A percentile compares a stretch with the other conserved stretches of the same genome.
Conservation (phyloP, 2,329 filamentous ascomycete species). For the Ophiostoma fasciatum region DNA sequence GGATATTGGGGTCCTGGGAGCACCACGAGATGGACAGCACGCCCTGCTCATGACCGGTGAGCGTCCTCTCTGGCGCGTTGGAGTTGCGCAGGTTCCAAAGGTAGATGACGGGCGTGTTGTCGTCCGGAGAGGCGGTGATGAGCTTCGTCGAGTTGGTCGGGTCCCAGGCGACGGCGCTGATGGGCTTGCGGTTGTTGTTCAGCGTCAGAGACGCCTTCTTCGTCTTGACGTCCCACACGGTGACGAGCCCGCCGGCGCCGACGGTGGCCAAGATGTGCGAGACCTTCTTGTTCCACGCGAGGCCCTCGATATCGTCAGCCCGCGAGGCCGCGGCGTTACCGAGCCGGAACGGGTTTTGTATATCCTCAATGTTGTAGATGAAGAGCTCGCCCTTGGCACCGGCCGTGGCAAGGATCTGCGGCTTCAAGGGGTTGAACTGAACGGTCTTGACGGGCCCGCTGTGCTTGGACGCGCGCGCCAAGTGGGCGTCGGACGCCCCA, state of each 20-base stretch:
- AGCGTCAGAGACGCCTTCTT: slow-evolving; percentile 95
- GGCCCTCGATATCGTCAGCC: slow-evolving; percentile 86
- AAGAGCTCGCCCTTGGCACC: slow-evolving; percentile 93
- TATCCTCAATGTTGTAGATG: slow-evolving; percentile 87
- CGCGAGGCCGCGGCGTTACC: slow-evolving; percentile 68
- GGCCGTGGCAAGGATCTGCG: slow-evolving; percentile 81
- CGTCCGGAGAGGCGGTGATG: slow-evolving; percentile 79
- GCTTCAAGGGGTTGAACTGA: slow-evolving; percentile 89
- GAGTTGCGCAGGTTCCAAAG: slow-evolving; percentile 95
- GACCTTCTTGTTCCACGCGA: slow-evolving; percentile 98
- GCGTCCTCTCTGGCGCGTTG: slow-evolving; percentile 76
- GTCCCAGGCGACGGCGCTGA: slow-evolving; percentile 95
- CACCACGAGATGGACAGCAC: slow-evolving; percentile 95
- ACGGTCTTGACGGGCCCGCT: slow-evolving; percentile 84
- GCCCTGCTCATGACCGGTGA: slow-evolving; percentile 88
- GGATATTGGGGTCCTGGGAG: slow-evolving; percentile 69
- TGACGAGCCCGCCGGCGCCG: slow-evolving; percentile 85
- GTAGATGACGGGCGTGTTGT: slow-evolving; percentile 74
- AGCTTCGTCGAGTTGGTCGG: slow-evolving; percentile 90
- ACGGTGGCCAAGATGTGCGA: slow-evolving; percentile 92
- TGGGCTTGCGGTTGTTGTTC: slow-evolving; percentile 87
- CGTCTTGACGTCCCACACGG: slow-evolving; percentile 95
- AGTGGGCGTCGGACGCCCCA: slow-evolving; percentile 53
- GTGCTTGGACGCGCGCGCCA: slow-evolving; percentile 81
- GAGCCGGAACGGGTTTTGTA: slow-evolving; percentile 73